Conservation (phyloP, 139 green algal genomes). For the Haematococcus sp. region DNA sequence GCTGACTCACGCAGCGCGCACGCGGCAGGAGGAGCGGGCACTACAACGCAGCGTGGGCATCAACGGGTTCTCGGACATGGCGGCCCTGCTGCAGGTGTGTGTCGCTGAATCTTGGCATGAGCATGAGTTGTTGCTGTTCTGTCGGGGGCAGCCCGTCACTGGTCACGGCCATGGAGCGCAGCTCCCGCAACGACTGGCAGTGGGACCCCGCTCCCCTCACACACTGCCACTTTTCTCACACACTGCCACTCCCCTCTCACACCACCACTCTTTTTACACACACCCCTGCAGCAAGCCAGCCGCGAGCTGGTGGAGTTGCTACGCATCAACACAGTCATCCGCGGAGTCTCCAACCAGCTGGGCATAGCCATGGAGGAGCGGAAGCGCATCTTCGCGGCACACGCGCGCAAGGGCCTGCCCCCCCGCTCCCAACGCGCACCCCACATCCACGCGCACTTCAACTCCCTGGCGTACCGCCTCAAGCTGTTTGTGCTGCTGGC, state of each 20-base stretch:
- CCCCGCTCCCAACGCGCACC: neutral
- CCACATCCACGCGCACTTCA: constrained; percentile 12
- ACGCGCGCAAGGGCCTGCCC: constrained; percentile 21
- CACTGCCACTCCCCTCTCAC: too few species aligned
- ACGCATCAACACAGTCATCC: constrained; percentile 41
- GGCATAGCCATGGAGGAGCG: constrained; percentile 38
- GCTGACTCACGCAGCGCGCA: constrained; percentile 52
- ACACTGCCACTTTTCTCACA: too few species aligned
- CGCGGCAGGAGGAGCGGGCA: constrained; percentile 34
- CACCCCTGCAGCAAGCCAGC: constrained; percentile 16
- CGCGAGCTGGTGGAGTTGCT: constrained; percentile 57
- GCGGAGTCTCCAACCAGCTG: constrained; percentile 4
- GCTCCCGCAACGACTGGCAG: too few species aligned
- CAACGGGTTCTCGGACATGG: constrained; percentile 52
- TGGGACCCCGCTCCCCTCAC: too few species aligned
- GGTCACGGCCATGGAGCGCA: too few species aligned
- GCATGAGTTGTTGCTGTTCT: neutral
- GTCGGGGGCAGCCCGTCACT: too few species aligned
- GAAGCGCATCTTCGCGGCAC: constrained; percentile 23
- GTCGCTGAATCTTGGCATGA: neutral
- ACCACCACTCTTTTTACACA: too few species aligned
- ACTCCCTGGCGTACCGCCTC: neutral
- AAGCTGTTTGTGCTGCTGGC: too few species aligned
- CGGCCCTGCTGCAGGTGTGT: constrained; percentile 36
- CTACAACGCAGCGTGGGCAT: constrained; percentile 49